Base-by-base conservation (phyloP, 768 basidiomycete species). In the Leccinum ochraceum region DNA sequence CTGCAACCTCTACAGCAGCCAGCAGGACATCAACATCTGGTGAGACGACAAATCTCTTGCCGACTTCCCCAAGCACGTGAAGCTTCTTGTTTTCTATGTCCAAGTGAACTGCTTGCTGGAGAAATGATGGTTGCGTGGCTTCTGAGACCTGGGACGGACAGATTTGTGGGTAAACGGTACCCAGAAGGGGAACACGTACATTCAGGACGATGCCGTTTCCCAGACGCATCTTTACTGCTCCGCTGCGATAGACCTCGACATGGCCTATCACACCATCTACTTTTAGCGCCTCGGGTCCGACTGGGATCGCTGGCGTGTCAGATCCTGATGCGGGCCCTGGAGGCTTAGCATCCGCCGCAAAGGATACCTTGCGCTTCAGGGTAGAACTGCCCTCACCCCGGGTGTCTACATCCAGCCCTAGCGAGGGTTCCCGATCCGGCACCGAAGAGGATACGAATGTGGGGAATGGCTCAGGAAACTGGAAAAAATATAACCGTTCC, bases 391-490 rank as follows among this genome's bases (percentile, higher is more conserved):
- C 76, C 58, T 62, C 69, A 34, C 54, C 63, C 1, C 65, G 54
- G 16, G 22, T 65, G 56, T 79, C 76, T 16, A 74, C 76, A 46
- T 78, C 70, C 52, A 79, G 76, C 26, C 71, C 68, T 9, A 72
- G 75, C 17, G 67, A 48, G 24, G 66, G 59, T 9, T 60, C 66
- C 54, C 76, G 69, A 9, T 70, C 67, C 20, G 75, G 61, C 8
- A 73, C 63, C 7, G 70, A 56, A 60, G 77, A 68, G 7, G 83
- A 76, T 2, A 77, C 60, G 75, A 95, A 95, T 5, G 78, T 81
- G 0, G 94, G 94, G 74, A 97, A 95, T 0, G 92, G 90, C 9
- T 79, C 72, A 0, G 95, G 95, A 67, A 96, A 96, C 70, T 95
- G 94, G 77, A 96, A 95, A 66, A 94, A 88, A 69, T 90, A 96